Evolutionary conservation across 2,329 filamentous ascomycete species (phyloP), one percentile per base, ranked within the genome.

Genomic region (Myriosclerotinia duriaeana): DNA sequence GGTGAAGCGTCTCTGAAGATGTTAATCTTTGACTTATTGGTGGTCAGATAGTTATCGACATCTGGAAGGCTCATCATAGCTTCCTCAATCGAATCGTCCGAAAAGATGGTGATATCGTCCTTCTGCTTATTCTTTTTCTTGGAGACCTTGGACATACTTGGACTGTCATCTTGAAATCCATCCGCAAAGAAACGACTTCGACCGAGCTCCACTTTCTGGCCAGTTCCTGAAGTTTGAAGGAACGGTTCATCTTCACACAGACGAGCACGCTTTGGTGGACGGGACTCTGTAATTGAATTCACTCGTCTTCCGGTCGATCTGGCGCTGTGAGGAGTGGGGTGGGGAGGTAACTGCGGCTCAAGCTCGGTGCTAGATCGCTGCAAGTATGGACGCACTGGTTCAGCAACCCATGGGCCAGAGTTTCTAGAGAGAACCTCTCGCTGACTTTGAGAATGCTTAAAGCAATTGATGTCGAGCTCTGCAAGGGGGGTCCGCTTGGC

Each of bases 401-500:
- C 81, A 38, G 85, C 80, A 59, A 80, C 79, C 87, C 86, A 89
- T 15, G 83, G 82, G 30, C 75, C 79, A 60, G 79, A 78, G 73
- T 87, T 83, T 53, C 82, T 79, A 68, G 84, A 79, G 34, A 90
- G 77, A 14, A 88, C 76, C 36, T 80, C 79, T 74, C 86, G 85
- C 73, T 90, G 88, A 71, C 83, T 88, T 26, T 87, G 87, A 11
- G 88, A 89, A 30, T 85, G 86, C 0, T 85, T 87, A 73, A 91
- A 87, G 68, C 80, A 83, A 73, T 91, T 91, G 0, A 86, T 85
- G 74, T 90, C 87, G 30, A 91, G 78, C 74, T 91, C 88, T 26
- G 85, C 86, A 66, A 91, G 79, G 14, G 88, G 88, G 44, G 80
- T 83, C 4, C 88, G 83, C 72, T 82, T 86, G 9, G 85, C 79